Base-by-base conservation (phyloP, 2,329 filamentous ascomycete genomes). In the Teratosphaeria destructans region DNA sequence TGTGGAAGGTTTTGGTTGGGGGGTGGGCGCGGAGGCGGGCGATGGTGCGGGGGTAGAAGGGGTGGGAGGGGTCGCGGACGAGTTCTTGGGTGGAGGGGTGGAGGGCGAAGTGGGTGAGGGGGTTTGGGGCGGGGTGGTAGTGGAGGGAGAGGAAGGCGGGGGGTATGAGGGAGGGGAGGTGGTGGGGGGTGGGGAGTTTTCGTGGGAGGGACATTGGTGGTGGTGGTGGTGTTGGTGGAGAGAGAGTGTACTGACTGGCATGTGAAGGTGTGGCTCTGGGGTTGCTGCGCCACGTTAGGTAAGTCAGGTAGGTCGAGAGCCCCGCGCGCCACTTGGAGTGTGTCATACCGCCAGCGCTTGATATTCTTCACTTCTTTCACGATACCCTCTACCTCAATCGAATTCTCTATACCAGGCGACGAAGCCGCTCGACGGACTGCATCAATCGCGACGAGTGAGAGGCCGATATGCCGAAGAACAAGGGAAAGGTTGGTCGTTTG, bases 401-500 rank as follows among this genome's bases (percentile, higher is more conserved):
- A 55, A 58, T 56, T 55, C n/a, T 35, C 55, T 43, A 26, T 5
- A 47, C 52, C 52, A 67, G 64, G 65, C 66, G 58, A 68, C 62
- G 66, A 65, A 67, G 67, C 66, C 65, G 64, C 62, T 63, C n/a
- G 19, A 54, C 61, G 60, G 62, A 61, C 61, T 60, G 55, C 56
- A 58, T 59, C 10, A 29, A 56, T 58, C 61, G 61, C 54, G 55
- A 58, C 56, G 59, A 64, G 63, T 61, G 59, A 67, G 60, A 16
- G 59, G 65, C 69, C 77, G 86, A 78, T 64, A 96, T 96, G 92
- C 92, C 92, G 73, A 96, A 96, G 90, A 96, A 96, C 78, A 96
- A 96, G 87, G 92, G 92, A 92, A 96, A 96, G 81, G 91, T 95
- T 82, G 74, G 83, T 60, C 32, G 23, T n/a, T 55, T 23, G 4